These are phyloP conservation scores for Ogataea pini DNA, from an alignment of 805 yeast genomes.

Conservation along the genomic window DNA sequence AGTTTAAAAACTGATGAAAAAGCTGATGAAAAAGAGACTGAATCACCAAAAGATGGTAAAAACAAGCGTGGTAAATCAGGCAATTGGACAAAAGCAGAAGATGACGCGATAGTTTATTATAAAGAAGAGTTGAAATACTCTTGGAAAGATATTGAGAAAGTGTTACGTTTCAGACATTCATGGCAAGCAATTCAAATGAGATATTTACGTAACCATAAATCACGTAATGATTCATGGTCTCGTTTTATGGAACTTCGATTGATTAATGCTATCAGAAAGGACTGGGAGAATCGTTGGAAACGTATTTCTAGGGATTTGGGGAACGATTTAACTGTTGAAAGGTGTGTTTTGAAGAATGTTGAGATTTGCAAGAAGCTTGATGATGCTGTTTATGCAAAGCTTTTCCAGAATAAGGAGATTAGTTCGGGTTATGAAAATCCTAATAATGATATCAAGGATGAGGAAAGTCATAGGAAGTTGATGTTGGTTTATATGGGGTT, in stretches of 20 bases:
- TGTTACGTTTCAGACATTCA: constrained; percentile 36
- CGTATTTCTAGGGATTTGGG: constrained; percentile 38
- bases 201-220: constrained; percentile 41
- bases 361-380: constrained; percentile 36
- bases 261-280: constrained; percentile 35
- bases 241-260: constrained; percentile 36
- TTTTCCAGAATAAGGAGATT: constrained; percentile 34
- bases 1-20: too few species aligned
- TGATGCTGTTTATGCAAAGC: constrained; percentile 24
- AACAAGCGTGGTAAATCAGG: constrained; percentile 14
- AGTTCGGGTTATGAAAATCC: constrained; percentile 28
- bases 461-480: constrained; percentile 36
- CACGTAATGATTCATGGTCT: constrained; percentile 38
- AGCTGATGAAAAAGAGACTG: constrained; percentile 5
- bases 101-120: constrained; percentile 37
- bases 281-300: constrained; percentile 44
- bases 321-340: constrained; percentile 30
- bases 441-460: constrained; percentile 33
- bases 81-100: constrained; percentile 40
- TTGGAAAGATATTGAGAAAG: constrained; percentile 41
- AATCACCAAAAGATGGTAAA: constrained; percentile 5
- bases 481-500: constrained; percentile 40
- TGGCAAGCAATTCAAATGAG: constrained; percentile 53
- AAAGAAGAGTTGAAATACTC: constrained; percentile 39
- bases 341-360: constrained; percentile 33